These are phyloP conservation scores for Chrysosporium queenslandicum DNA, from an alignment of 2,329 filamentous ascomycete genomes.

Conservation along the genomic window DNA sequence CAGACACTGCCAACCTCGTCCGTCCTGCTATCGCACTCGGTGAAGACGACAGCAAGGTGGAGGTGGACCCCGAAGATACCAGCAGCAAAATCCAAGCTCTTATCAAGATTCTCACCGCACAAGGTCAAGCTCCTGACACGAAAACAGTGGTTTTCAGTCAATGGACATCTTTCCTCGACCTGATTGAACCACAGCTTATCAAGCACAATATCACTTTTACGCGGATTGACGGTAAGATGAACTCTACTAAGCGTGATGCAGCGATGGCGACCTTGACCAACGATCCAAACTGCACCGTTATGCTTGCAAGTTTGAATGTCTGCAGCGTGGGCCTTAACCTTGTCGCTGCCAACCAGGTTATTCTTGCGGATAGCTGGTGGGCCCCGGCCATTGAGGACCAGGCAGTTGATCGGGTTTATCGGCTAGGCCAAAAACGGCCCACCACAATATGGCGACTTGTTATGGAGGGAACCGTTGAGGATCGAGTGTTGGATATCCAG, in stretches of 20 bases:
- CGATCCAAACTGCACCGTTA: constrained; percentile 58
- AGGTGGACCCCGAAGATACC: constrained; percentile 53
- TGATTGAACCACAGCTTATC: constrained; percentile 59
- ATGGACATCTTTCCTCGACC: constrained; percentile 68
- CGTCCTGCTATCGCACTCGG: constrained; percentile 51
- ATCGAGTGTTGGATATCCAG: constrained; percentile 69
- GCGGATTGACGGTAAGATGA: constrained; percentile 75
- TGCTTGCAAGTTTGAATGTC: constrained; percentile 72
- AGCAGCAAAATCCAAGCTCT: constrained; percentile 78
- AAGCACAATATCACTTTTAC: constrained; percentile 53
- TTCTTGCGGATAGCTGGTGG: constrained; percentile 82
- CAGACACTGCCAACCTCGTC: constrained; percentile 53
- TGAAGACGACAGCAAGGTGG: constrained; percentile 39
- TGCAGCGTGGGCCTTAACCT: constrained; percentile 81
- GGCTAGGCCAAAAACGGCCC: constrained; percentile 68
- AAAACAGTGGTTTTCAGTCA: constrained; percentile 77
- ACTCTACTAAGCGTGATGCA: constrained; percentile 56
- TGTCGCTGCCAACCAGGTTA: constrained; percentile 73
- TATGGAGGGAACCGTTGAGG: constrained; percentile 71
- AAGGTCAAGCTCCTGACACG: constrained; percentile 52
- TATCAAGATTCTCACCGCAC: constrained; percentile 62
- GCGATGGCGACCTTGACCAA: constrained; percentile 58
- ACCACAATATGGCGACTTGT: constrained; percentile 74
- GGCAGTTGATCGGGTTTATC: constrained; percentile 77
- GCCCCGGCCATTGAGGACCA: constrained; percentile 88